Percentiles rank a stretch among this genome's conserved stretches.
phyloP scores from a whole-genome alignment of 192 early-diverging fungal genomes.

The Spizellomyces sp. region DNA sequence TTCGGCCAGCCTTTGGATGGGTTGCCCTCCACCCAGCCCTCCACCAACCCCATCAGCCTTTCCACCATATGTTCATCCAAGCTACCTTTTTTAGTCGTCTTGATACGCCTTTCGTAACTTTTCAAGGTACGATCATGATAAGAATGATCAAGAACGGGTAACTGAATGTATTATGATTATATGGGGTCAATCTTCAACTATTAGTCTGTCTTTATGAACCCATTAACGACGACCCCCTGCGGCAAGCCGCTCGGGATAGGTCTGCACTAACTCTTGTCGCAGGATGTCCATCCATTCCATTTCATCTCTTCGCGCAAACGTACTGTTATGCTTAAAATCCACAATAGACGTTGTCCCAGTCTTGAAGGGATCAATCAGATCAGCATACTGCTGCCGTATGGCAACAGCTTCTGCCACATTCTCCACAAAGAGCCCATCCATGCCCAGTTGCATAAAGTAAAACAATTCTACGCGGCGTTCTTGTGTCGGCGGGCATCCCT shows the following conservation, averaged over 20 bases:
- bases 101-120: too few species aligned
- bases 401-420: constrained; percentile 21
- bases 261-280: background rate
- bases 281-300: background rate
- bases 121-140: too few species aligned
- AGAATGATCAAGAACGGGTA: too few species aligned
- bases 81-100: too few species aligned
- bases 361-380: background rate
- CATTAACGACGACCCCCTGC: background rate
- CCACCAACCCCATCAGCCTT: too few species aligned
- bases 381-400: background rate
- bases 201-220: too few species aligned
- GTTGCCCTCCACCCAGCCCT: too few species aligned
- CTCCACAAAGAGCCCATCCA: constrained; percentile 18
- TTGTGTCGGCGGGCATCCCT: background rate
- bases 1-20: too few species aligned
- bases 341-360: background rate
- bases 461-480: constrained; percentile 1
- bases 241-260: background rate
- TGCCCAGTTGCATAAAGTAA: constrained; percentile 17
- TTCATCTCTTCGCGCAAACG: background rate
- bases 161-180: too few species aligned
- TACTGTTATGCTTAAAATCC: background rate
- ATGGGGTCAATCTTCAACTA: too few species aligned
- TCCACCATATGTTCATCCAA: too few species aligned